A percentile compares a stretch with the other conserved stretches of the same genome.
Conservation (phyloP, 495 filamentous ascomycete species). For the Pseudevernia furfuracea region DNA sequence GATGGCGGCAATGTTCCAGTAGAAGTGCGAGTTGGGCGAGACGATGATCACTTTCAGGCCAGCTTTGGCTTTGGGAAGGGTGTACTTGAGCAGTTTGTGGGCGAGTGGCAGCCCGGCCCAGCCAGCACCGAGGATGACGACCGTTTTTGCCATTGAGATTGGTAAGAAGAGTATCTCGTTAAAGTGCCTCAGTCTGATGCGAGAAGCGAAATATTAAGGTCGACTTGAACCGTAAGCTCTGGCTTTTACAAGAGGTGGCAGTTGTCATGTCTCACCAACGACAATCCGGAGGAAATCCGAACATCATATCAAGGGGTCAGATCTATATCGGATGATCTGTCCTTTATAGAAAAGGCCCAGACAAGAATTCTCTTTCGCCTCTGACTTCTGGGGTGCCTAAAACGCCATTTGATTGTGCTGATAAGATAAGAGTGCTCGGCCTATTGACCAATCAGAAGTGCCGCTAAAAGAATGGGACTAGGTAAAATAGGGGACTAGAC, state of each 20-base stretch:
- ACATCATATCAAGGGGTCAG: not conserved
- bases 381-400: not conserved
- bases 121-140: constrained; percentile 61
- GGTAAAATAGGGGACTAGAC: constrained; percentile 8
- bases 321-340: not conserved
- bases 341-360: not conserved
- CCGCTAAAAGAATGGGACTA: not conserved
- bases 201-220: not conserved
- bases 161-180: not conserved
- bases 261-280: not conserved
- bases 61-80: constrained; percentile 23
- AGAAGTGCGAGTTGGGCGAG: constrained; percentile 46
- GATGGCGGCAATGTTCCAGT: constrained; percentile 46
- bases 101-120: constrained; percentile 51
- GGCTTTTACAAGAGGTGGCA: not conserved
- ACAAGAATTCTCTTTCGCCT: not conserved
- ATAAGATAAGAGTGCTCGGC: constrained; percentile 4
- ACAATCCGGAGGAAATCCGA: not conserved
- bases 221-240: not conserved
- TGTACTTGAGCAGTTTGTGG: constrained; percentile 51
- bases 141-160: constrained; percentile 29
- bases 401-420: not conserved
- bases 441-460: constrained; percentile 14
- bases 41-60: constrained; percentile 46
- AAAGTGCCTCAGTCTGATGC: too few relatives aligned